A percentile compares a stretch with the other conserved stretches of the same genome.
These are phyloP conservation scores for Phytophthora brassicae DNA, from an alignment of 352 stramenopile species.

Conservation along the genomic window DNA sequence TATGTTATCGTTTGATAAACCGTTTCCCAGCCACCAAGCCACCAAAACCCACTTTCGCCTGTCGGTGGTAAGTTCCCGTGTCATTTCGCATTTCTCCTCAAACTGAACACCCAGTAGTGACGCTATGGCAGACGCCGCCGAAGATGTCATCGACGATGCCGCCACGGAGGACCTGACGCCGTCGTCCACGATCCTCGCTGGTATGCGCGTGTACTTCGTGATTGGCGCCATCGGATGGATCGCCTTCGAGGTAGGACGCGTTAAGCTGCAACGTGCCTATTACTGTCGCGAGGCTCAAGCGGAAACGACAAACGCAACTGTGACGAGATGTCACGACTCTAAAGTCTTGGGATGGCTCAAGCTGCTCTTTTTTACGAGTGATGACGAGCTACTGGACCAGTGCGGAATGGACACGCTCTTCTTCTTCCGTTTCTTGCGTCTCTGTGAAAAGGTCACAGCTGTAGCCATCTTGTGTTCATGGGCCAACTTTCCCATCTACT, in stretches of 20 bases:
- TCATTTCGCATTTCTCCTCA: constrained; percentile 15
- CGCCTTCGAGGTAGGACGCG: constrained; percentile 62
- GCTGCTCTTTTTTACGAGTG: constrained; percentile 55
- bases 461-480: constrained; percentile 61
- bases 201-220: constrained; percentile 63
- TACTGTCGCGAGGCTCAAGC: constrained; percentile 67
- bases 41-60: constrained; percentile 7
- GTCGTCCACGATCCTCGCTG: constrained; percentile 63
- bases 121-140: constrained; percentile 36
- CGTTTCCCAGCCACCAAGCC: too few species aligned
- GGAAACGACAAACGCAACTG: constrained; percentile 53
- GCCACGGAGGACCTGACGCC: constrained; percentile 58
- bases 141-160: constrained; percentile 33
- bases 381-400: constrained; percentile 68
- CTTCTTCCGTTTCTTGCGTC: constrained; percentile 70
- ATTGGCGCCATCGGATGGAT: constrained; percentile 70
- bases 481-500: constrained; percentile 82
- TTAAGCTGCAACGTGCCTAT: constrained; percentile 63
- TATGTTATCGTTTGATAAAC: too few species aligned
- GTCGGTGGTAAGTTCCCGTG: constrained; percentile 1
- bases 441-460: constrained; percentile 72
- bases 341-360: constrained; percentile 58
- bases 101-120: not conserved
- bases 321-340: constrained; percentile 36
- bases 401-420: constrained; percentile 84